Percentiles rank a stretch among this genome's conserved stretches.
Evolutionary conservation across 2,329 filamentous ascomycete genomes (phyloP).

Genomic region (Cercospora nicotianae): DNA sequence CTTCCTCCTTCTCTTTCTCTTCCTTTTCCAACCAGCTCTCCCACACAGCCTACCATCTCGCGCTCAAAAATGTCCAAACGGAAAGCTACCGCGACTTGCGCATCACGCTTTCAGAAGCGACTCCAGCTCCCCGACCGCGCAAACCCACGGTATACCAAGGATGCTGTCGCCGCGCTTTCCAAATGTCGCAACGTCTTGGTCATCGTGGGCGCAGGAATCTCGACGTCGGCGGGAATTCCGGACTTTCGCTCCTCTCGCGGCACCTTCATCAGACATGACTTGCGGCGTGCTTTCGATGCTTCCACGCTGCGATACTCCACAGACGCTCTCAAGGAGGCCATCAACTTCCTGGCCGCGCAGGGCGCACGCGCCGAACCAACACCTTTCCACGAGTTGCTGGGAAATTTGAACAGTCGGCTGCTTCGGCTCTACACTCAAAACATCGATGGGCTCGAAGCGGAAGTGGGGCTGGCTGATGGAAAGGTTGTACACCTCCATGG

Average conservation of each 20-base stretch:
- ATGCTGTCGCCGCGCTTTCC: background rate
- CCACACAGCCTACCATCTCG: background rate
- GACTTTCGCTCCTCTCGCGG: constrained; percentile 72
- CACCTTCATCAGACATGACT: background rate
- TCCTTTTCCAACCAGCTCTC: background rate
- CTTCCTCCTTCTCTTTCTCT: background rate
- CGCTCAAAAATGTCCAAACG: background rate
- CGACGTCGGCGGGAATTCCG: constrained; percentile 70
- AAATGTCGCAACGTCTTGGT: background rate
- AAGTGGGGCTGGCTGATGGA: background rate
- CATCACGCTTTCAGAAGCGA: background rate
- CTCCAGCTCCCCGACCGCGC: background rate
- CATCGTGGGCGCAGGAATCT: constrained; percentile 77
- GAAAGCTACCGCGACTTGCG: background rate
- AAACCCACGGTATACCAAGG: background rate
- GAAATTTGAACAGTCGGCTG: background rate
- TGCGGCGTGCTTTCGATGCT: constrained; percentile 3
- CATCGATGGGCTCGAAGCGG: background rate
- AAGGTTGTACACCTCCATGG: background rate
- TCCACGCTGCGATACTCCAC: background rate
- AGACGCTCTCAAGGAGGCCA: constrained; percentile 1
- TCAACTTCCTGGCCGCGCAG: background rate
- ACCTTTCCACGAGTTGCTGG: background rate
- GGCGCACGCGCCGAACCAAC: background rate
- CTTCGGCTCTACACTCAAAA: constrained; percentile 8